Base-by-base conservation (phyloP, 2,329 filamentous ascomycete species). In the Graphilbum sp. region DNA sequence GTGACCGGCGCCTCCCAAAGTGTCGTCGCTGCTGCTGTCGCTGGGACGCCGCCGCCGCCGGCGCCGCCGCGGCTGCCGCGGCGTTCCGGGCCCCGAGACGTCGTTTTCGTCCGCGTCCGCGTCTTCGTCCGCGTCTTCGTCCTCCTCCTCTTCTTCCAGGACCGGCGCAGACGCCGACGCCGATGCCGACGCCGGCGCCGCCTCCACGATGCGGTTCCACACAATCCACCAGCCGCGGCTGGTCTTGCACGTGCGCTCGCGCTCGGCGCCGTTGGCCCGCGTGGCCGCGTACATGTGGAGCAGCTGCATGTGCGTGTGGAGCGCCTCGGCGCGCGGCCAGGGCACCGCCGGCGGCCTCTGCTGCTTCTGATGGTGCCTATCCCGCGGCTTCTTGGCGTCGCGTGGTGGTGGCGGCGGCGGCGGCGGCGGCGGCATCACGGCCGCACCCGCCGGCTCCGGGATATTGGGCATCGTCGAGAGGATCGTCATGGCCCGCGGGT, bases 171-270 rank as follows among this genome's bases (percentile, higher is more conserved):
- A 18, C 13, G n/a, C n/a, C n/a, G n/a, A n/a, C n/a, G n/a, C n/a
- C n/a, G n/a, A n/a, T n/a, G n/a, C n/a, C n/a, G n/a, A n/a, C n/a
- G n/a, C n/a, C 15, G 37, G 7, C n/a, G n/a, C 33, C 10, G 55
- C 55, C 36, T 64, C 63, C 6, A 67, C 49, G 18, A 77, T 57
- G 19, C 72, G 61, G 35, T 66, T 74, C 75, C 75, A 80, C 20
- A 79, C 72, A 23, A 80, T 62, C 75, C 76, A 80, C 72, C 75
- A 80, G 1, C 74, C 75, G 25, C 74, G 66, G 34, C 61, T 72
- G 4, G 75, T 79, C 60, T 79, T 78, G 48, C 67, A 71, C 2
- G 73, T 79, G 17, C 71, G 62, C 51, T 80, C 75, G 4, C 70
- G 51, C 42, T 72, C 67, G 4, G 55, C 54, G 15, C 47, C 45